Base-by-base conservation (phyloP, 768 basidiomycete genomes). In the Mycena capillaripes region DNA sequence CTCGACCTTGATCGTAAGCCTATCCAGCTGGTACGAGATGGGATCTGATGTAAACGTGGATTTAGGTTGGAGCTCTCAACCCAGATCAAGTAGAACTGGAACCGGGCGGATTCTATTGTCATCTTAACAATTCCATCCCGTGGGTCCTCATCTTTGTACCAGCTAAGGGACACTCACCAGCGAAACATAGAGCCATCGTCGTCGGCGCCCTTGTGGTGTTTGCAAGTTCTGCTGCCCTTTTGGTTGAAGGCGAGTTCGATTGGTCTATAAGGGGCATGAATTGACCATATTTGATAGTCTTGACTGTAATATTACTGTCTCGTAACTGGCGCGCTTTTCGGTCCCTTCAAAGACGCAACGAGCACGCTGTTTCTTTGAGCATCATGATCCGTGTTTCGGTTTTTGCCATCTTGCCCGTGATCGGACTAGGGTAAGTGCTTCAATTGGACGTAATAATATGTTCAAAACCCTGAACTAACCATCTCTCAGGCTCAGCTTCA, bases 251-350 rank as follows among this genome's bases (percentile, higher is more conserved):
- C 29, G 10, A 38, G 55, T 58, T 5, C 23, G 7, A 36, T 8
- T 38, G 38, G n/a, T 48, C n/a, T 7, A 34, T 36, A 4, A 17
- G 21, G 11, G 4, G 2, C 19, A 25, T 12, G 2, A 25, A 21
- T 4, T 46, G 60, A 40, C 8, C n/a, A 9, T 3, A 1, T 21
- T 19, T 34, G 40, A n/a, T 17, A 70, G 68, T 40, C 2, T n/a
- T 71, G 23, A 71, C 52, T 4, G 38, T 58, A 23, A 12, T 65
- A 29, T 58, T 71, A 17, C 48, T 66, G 12, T 53, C 19, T 9
- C 64, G 58, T 16, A 59, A 71, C 40, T 71, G 70, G 70, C 58
- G 70, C 10, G 70, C 70, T 9, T 71, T 71, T 30, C 70, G 64
- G 5, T 30, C 64, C 2, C 50, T 71, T 8, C 70, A 71, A 46